Evolutionary conservation across 768 basidiomycete genomes (phyloP).

Genomic region (Rhodotorula kratochvilovae): DNA sequence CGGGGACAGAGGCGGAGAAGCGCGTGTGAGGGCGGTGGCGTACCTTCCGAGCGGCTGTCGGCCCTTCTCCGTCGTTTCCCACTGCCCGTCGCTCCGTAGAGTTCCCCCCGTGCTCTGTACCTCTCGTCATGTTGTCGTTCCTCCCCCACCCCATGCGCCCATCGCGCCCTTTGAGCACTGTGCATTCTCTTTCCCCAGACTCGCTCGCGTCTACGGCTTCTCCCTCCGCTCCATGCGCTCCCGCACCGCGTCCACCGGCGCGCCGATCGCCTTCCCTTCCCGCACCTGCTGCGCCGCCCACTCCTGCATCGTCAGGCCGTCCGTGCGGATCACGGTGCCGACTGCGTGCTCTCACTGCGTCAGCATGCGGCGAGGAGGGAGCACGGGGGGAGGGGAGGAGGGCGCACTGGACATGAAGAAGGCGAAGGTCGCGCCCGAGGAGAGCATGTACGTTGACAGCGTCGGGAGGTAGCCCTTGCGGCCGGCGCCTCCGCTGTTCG

Average conservation of each 20-base stretch:
- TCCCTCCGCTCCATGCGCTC: not conserved
- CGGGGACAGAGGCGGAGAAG: not conserved
- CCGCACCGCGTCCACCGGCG: slow-evolving; percentile 1
- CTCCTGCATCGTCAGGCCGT: slow-evolving; percentile 38
- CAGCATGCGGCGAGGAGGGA: not conserved
- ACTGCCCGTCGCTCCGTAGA: not conserved
- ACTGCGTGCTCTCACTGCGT: not conserved
- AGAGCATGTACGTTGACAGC: slow-evolving; percentile 95
- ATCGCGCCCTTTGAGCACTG: not conserved
- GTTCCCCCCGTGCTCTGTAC: not conserved
- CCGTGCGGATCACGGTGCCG: slow-evolving; percentile 38
- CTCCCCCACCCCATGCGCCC: not conserved
- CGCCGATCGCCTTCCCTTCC: slow-evolving; percentile 14
- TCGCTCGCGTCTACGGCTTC: not conserved
- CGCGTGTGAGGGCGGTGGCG: not conserved
- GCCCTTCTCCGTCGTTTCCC: not conserved
- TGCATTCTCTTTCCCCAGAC: not conserved
- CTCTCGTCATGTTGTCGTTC: not conserved
- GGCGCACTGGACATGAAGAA: slow-evolving; percentile 89
- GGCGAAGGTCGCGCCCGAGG: slow-evolving; percentile 92
- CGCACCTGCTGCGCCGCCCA: slow-evolving; percentile 34
- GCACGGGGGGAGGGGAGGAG: not conserved
- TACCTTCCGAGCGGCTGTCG: not conserved
- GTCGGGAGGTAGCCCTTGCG: slow-evolving; percentile 85
- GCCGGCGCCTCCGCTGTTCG: slow-evolving; percentile 73